A percentile compares a stretch with the other conserved stretches of the same genome.
These are phyloP conservation scores for Ophiostoma ips DNA, from an alignment of 2,329 filamentous ascomycete species.

Conservation along the genomic window DNA sequence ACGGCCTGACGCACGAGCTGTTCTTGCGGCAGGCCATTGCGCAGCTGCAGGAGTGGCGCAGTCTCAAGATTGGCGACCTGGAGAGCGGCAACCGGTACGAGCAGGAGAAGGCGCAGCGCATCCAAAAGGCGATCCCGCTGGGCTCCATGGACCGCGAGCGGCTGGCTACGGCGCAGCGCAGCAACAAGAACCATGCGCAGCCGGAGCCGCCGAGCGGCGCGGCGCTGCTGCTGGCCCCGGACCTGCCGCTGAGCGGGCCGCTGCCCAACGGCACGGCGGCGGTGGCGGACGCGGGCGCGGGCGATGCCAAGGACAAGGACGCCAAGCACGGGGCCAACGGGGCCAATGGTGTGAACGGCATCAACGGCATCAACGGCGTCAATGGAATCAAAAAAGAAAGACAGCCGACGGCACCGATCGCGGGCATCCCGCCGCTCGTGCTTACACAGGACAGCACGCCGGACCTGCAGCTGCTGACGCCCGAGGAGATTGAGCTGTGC, in stretches of 20 bases:
- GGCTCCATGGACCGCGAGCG: slow-evolving; percentile 73
- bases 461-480: slow-evolving; percentile 73
- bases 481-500: slow-evolving; percentile 77
- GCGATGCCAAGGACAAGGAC: slow-evolving; percentile 8
- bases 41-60: slow-evolving; percentile 89
- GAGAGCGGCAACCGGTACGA: slow-evolving; percentile 86
- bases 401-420: slow-evolving; percentile 40
- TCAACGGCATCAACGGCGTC: slow-evolving; percentile 19
- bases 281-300: slow-evolving; percentile 13
- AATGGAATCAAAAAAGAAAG: slow-evolving; percentile 32
- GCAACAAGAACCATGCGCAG: slow-evolving; percentile 53
- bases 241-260: slow-evolving; percentile 31
- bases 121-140: slow-evolving; percentile 56
- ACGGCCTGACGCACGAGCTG: slow-evolving; percentile 78
- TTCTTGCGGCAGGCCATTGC: slow-evolving; percentile 79
- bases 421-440: slow-evolving; percentile 48
- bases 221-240: slow-evolving; percentile 62
- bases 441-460: slow-evolving; percentile 63
- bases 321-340: slow-evolving; percentile 15
- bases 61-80: slow-evolving; percentile 69
- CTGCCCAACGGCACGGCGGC: slow-evolving; percentile 39
- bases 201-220: slow-evolving; percentile 63
- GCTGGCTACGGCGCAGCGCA: slow-evolving; percentile 57
- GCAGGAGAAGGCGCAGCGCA: slow-evolving; percentile 64
- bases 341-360: slow-evolving; percentile 21